Base-by-base conservation (phyloP, 2,329 filamentous ascomycete genomes). In the Xylaria multiplex region DNA sequence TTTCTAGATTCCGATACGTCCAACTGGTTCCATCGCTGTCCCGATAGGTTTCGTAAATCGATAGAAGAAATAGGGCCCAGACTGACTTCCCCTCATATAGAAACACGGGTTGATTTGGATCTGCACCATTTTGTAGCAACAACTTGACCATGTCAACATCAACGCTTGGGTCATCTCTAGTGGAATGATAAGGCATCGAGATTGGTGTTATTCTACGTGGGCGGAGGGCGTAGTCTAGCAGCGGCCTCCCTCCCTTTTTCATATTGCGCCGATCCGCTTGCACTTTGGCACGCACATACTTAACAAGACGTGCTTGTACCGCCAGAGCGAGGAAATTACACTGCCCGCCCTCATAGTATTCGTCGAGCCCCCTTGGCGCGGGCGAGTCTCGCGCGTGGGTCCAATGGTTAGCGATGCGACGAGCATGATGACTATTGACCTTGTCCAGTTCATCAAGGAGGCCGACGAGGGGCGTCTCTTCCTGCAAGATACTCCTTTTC, bases 271-370 rank as follows among this genome's bases (percentile, higher is more conserved):
- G 45, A n/a, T 48, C n/a, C 19, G n/a, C 6, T 22, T 8, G 7
- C 45, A 48, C 19, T 24, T 48, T 48, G 45, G 22, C 16, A 24
- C 45, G 45, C 45, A 48, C 45, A n/a, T 48, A 48, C 45, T 48
- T 48, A 8, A 22, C 19, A 6, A 48, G 45, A 48, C 45, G n/a
- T 24, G 45, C 45, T 22, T 48, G 16, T 5, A 48, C 45, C 7
- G 45, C 45, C 6, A 48, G n/a, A 6, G 45, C 45, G 16, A 48
- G 45, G 45, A 48, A 48, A 22, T 48, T 48, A 19, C 16, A 48
- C 45, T 3, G 35, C 11, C 35, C 35, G 11, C 35, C 35, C 35
- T 37, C 35, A 13, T 8, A 37, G 11, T 37, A 37, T 2, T 13
- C 14, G 16, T 50, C 48, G 3, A 6, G 8, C 5, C 48, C 48